Evolutionary conservation across 352 stramenopile genomes (phyloP).

Genomic region (Halophytophthora polymorphica): DNA sequence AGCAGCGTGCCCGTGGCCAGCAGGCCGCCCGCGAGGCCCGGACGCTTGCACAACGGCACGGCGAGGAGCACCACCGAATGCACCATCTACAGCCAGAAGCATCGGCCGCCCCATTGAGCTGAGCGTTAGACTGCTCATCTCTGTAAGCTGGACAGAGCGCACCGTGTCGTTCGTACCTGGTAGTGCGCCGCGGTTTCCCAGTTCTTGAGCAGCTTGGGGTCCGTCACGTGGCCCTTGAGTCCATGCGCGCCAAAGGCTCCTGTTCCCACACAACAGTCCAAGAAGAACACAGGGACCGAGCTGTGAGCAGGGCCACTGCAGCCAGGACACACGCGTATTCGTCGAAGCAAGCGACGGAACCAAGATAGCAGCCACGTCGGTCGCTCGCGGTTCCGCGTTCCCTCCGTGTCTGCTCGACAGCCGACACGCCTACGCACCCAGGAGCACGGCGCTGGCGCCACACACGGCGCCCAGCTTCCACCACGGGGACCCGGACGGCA

Average conservation of each 20-base stretch:
- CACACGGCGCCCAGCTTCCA: slow-evolving; percentile 60
- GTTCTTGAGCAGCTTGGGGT: slow-evolving; percentile 81
- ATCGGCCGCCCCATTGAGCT: too few species aligned
- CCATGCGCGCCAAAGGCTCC: slow-evolving; percentile 78
- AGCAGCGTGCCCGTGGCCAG: slow-evolving; percentile 61
- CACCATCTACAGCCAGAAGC: slow-evolving; percentile 31
- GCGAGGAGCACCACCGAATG: slow-evolving; percentile 75
- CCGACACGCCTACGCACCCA: slow-evolving; percentile 18
- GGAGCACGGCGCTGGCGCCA: slow-evolving; percentile 41
- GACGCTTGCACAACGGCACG: slow-evolving; percentile 58
- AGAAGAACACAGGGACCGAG: neutral
- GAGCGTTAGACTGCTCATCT: too few species aligned
- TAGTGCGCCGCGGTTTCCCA: slow-evolving; percentile 83
- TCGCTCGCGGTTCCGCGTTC: too few species aligned
- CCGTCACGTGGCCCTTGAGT: slow-evolving; percentile 60
- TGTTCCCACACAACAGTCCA: slow-evolving; percentile 13
- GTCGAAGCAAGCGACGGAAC: slow-evolving; percentile 5
- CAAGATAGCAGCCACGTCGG: neutral
- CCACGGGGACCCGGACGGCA: slow-evolving; percentile 43
- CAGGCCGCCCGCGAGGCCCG: slow-evolving; percentile 51
- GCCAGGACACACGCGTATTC: slow-evolving; percentile 11
- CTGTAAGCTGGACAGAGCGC: too few species aligned
- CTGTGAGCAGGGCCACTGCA: too few species aligned
- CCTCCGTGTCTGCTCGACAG: too few species aligned
- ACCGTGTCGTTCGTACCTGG: slow-evolving; percentile 38